Conservation (phyloP, 345 rosid species). For the Populus euphratica region DNA sequence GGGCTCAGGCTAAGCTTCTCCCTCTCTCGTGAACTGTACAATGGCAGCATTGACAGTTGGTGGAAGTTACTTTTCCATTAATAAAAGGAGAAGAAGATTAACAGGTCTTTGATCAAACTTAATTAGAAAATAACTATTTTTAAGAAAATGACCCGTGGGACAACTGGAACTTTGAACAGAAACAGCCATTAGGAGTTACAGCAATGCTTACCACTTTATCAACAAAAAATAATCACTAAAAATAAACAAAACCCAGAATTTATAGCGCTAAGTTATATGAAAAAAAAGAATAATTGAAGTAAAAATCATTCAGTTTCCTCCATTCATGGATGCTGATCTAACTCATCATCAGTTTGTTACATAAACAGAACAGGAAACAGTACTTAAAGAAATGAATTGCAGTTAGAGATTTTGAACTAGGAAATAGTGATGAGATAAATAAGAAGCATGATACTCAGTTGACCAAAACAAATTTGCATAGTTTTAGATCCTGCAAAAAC, state of each 20-base stretch:
- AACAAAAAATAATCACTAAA: not conserved
- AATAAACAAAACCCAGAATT: conserved; percentile 1
- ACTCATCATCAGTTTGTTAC: conserved; percentile 30
- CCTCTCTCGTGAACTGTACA: conserved; percentile 6
- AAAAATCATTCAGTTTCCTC: not conserved
- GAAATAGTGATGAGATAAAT: conserved; percentile 35
- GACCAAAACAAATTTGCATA: conserved; percentile 23
- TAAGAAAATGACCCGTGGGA: conserved; percentile 16
- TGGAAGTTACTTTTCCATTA: conserved; percentile 26
- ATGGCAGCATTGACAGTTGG: conserved; percentile 24
- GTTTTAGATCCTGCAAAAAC: conserved; percentile 42
- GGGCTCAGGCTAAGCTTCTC: not conserved
- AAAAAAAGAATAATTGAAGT: not conserved
- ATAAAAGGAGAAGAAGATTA: not conserved
- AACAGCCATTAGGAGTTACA: not conserved
- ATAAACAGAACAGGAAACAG: conserved; percentile 27
- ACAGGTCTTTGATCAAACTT: conserved; percentile 3
- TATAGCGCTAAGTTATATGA: not conserved
- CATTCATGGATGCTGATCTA: conserved; percentile 13
- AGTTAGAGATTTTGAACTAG: conserved; percentile 40
- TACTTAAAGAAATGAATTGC: conserved; percentile 27
- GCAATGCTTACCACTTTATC: not conserved
- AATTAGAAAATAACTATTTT: conserved; percentile 9
- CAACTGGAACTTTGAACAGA: conserved; percentile 17
- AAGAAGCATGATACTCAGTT: conserved; percentile 3